These are phyloP conservation scores for Xylaria sp. DNA, from an alignment of 2,329 filamentous ascomycete genomes.

Conservation along the genomic window DNA sequence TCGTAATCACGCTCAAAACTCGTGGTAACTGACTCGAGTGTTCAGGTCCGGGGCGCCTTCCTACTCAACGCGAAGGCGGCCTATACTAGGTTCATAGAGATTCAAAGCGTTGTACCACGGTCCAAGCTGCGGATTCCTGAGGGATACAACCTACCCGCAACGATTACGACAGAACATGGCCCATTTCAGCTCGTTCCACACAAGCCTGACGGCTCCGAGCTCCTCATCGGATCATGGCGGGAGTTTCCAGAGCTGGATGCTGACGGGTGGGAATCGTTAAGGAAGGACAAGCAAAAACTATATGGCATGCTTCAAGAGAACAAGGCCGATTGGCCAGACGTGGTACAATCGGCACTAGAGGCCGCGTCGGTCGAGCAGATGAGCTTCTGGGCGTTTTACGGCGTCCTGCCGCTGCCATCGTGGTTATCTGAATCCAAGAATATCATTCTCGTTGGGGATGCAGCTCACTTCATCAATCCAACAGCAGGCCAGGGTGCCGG, in stretches of 20 bases:
- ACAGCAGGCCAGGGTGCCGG: conserved; percentile 59
- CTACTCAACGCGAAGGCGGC: conserved; percentile 56
- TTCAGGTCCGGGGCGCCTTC: conserved; percentile 59
- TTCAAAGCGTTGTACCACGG: conserved; percentile 53
- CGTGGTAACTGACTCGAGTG: background rate
- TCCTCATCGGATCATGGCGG: conserved; percentile 38
- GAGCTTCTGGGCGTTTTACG: conserved; percentile 58
- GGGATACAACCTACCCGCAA: conserved; percentile 55
- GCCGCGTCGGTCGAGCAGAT: conserved; percentile 50
- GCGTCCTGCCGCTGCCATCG: conserved; percentile 54
- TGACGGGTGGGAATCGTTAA: conserved; percentile 26
- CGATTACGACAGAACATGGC: conserved; percentile 55
- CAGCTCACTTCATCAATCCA: conserved; percentile 60
- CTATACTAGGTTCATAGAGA: conserved; percentile 56
- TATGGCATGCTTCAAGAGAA: conserved; percentile 51
- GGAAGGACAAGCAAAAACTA: conserved; percentile 42
- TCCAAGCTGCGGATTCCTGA: conserved; percentile 50
- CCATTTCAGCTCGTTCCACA: conserved; percentile 64
- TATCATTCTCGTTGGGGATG: conserved; percentile 59
- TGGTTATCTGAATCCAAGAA: conserved; percentile 52
- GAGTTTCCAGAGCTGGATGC: conserved; percentile 33
- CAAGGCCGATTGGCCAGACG: conserved; percentile 48
- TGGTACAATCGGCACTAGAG: conserved; percentile 53
- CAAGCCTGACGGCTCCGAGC: conserved; percentile 57
- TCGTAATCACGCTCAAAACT: background rate